These are phyloP conservation scores for Fusarium concolor DNA, from an alignment of 2,329 filamentous ascomycete genomes.

Conservation along the genomic window DNA sequence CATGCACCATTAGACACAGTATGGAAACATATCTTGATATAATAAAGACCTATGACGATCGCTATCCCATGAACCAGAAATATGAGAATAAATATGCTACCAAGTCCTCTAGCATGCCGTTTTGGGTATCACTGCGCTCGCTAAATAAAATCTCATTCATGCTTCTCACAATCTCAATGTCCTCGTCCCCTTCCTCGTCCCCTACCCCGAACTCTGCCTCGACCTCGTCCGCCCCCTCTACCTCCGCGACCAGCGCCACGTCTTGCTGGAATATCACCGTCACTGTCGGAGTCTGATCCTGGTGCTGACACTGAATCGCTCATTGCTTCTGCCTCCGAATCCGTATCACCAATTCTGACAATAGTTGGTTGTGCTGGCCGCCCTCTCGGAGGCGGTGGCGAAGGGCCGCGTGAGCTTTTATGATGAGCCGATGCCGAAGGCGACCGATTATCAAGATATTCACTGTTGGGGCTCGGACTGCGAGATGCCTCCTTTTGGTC, in stretches of 20 bases:
- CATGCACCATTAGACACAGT: neutral
- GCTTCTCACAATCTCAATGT: neutral
- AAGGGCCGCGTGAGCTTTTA: slow-evolving; percentile 31
- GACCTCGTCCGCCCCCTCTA: slow-evolving; percentile 27
- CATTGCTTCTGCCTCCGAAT: slow-evolving; percentile 35
- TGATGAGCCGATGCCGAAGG: slow-evolving; percentile 4
- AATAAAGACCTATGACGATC: neutral
- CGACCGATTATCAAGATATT: neutral
- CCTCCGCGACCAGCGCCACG: slow-evolving; percentile 38
- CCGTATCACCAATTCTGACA: slow-evolving; percentile 44
- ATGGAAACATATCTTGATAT: neutral
- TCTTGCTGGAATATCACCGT: slow-evolving; percentile 44
- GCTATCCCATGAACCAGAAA: neutral
- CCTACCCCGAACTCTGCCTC: slow-evolving; percentile 20
- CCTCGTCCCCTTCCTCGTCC: slow-evolving; percentile 31
- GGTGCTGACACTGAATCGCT: slow-evolving; percentile 12
- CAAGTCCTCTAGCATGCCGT: neutral
- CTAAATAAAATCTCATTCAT: neutral
- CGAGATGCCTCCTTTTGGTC: neutral
- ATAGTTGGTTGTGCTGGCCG: slow-evolving; percentile 32
- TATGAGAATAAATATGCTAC: slow-evolving; percentile 3
- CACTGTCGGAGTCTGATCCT: slow-evolving; percentile 37
- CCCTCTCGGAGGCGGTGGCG: slow-evolving; percentile 13
- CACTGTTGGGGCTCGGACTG: neutral
- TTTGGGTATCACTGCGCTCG: slow-evolving; percentile 15